Percentiles rank a stretch among this genome's conserved stretches.
Evolutionary conservation across 2,329 filamentous ascomycete species (phyloP).

Genomic region (Rachicladosporium sp.): DNA sequence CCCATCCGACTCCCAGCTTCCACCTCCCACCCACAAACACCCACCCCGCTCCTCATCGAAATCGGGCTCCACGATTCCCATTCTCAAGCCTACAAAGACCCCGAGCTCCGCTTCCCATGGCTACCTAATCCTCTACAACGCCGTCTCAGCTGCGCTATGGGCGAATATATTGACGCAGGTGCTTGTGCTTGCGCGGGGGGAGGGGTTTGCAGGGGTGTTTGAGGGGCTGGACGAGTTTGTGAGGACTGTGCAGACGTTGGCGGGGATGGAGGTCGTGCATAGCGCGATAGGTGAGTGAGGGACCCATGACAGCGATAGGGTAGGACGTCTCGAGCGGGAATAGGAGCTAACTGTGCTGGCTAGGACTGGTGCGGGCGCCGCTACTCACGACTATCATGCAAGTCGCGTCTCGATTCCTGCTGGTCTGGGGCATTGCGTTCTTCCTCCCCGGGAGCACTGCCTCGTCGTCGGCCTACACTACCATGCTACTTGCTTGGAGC

Average conservation of each 20-base stretch:
- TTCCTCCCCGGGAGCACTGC: slow-evolving; percentile 55
- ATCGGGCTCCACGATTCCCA: neutral
- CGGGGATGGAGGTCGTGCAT: slow-evolving; percentile 73
- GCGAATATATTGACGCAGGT: slow-evolving; percentile 59
- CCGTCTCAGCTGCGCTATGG: slow-evolving; percentile 67
- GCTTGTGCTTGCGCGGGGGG: slow-evolving; percentile 32
- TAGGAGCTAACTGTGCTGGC: too few species aligned
- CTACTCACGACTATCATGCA: slow-evolving; percentile 80
- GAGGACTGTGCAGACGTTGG: slow-evolving; percentile 72
- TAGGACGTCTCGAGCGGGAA: too few species aligned
- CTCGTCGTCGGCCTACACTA: slow-evolving; percentile 50
- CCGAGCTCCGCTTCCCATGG: slow-evolving; percentile 19
- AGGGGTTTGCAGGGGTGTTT: slow-evolving; percentile 45
- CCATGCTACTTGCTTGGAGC: slow-evolving; percentile 79
- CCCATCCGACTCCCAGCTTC: slow-evolving; percentile 14
- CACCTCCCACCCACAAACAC: neutral
- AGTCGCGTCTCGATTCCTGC: slow-evolving; percentile 71
- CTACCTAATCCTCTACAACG: slow-evolving; percentile 83
- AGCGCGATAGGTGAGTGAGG: slow-evolving; percentile 51
- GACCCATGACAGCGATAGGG: too few species aligned
- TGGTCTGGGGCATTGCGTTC: slow-evolving; percentile 76
- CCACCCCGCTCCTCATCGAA: neutral
- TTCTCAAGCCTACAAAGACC: slow-evolving; percentile 5
- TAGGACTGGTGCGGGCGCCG: slow-evolving; percentile 76
- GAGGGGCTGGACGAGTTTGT: slow-evolving; percentile 52